phyloP scores from a whole-genome alignment of 805 yeast genomes.

The Diddensiella santjacobensis region DNA sequence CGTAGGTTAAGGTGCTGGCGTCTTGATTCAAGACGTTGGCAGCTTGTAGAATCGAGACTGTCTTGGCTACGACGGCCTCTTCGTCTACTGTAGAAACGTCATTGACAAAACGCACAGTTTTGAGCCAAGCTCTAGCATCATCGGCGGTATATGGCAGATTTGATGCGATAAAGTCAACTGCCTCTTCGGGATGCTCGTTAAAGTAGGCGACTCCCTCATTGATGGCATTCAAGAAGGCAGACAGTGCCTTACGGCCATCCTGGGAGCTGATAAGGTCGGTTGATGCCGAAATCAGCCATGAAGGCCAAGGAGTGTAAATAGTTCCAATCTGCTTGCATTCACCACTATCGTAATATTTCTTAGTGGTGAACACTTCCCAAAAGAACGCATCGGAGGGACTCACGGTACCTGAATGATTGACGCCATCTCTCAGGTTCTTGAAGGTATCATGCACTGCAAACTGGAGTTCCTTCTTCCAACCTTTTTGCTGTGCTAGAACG shows the following conservation, averaged over 20 bases:
- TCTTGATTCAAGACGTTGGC: constrained; percentile 53
- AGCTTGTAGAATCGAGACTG: constrained; percentile 51
- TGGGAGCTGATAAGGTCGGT: constrained; percentile 35
- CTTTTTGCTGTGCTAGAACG: constrained; percentile 64
- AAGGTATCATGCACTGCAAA: constrained; percentile 65
- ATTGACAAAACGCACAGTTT: constrained; percentile 63
- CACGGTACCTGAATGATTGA: constrained; percentile 50
- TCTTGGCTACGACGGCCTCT: constrained; percentile 47
- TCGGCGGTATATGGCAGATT: constrained; percentile 71
- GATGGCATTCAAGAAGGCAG: constrained; percentile 49
- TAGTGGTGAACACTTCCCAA: constrained; percentile 95
- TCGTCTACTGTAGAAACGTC: constrained; percentile 49
- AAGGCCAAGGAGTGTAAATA: constrained; percentile 94
- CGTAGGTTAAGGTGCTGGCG: constrained; percentile 17
- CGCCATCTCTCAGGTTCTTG: constrained; percentile 73
- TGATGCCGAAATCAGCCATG: constrained; percentile 75
- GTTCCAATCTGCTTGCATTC: constrained; percentile 84
- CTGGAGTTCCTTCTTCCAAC: constrained; percentile 42
- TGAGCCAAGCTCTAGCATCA: constrained; percentile 79
- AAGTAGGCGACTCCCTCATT: constrained; percentile 69
- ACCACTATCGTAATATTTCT: constrained; percentile 71
- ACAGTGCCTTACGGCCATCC: constrained; percentile 29
- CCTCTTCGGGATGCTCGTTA: constrained; percentile 55
- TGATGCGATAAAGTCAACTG: constrained; percentile 57
- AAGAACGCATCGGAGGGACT: constrained; percentile 73